phyloP scores from a whole-genome alignment of 495 filamentous ascomycete genomes.

The Delitschia confertaspora region DNA sequence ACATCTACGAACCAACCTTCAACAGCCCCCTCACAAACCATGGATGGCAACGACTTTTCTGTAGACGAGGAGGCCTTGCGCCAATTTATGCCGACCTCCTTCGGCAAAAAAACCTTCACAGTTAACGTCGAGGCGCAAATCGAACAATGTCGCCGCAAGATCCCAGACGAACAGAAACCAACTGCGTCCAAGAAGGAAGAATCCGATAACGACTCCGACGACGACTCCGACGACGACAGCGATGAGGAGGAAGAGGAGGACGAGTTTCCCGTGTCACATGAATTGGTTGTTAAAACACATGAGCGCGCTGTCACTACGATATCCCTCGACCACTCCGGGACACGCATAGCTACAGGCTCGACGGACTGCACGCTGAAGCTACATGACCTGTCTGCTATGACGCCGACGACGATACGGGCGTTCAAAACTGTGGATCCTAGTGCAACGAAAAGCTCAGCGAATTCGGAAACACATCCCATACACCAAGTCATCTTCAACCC shows the following conservation, averaged over 20 bases:
- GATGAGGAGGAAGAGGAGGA: constrained; percentile 68
- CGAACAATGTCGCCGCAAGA: constrained; percentile 58
- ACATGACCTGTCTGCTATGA: constrained; percentile 94
- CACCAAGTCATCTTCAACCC: constrained; percentile 82
- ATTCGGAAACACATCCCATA: constrained; percentile 76
- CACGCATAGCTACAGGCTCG: constrained; percentile 76
- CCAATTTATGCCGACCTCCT: constrained; percentile 69
- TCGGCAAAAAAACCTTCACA: constrained; percentile 71
- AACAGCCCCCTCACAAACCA: constrained; percentile 8
- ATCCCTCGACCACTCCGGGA: constrained; percentile 75
- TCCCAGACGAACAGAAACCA: constrained; percentile 26
- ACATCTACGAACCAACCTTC: not conserved
- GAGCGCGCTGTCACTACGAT: constrained; percentile 78
- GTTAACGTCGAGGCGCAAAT: constrained; percentile 72
- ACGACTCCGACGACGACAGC: constrained; percentile 49
- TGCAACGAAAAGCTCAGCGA: constrained; percentile 59
- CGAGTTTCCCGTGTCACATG: constrained; percentile 88
- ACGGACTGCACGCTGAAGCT: constrained; percentile 86
- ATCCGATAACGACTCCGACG: constrained; percentile 14
- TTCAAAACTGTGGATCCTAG: constrained; percentile 90
- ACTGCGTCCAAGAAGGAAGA: constrained; percentile 1
- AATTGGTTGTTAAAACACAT: constrained; percentile 84
- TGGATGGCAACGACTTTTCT: constrained; percentile 23
- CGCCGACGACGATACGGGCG: constrained; percentile 80
- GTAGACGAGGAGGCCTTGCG: constrained; percentile 65